Conservation (phyloP, 495 filamentous ascomycete species). For the Lasiosphaeriaceae sp. region DNA sequence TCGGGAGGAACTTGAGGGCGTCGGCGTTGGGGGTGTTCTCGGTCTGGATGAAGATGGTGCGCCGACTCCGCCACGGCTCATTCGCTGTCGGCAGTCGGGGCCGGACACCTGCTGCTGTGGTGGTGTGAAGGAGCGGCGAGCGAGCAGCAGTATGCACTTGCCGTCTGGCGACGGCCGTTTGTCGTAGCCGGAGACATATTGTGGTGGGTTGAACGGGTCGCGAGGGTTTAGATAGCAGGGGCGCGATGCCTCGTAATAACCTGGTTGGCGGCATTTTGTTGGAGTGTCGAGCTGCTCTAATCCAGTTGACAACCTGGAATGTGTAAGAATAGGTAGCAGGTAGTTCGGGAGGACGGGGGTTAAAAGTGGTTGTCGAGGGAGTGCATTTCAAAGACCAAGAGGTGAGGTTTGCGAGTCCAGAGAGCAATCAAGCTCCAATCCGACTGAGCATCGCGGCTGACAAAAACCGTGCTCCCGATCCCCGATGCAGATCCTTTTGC, state of each 20-base stretch:
- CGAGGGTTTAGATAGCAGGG: conserved; percentile 18
- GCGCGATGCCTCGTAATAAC: conserved; percentile 25
- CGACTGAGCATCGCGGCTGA: conserved; percentile 12
- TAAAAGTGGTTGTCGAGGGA: neutral
- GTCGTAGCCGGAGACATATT: conserved; percentile 19
- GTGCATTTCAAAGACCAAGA: neutral
- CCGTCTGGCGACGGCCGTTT: conserved; percentile 11
- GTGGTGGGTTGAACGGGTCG: conserved; percentile 12
- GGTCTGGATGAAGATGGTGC: conserved; percentile 96
- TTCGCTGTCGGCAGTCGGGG: conserved; percentile 12
- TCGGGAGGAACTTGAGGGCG: conserved; percentile 92
- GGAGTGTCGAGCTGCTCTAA: neutral
- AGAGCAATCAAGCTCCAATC: neutral
- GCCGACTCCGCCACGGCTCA: conserved; percentile 24
- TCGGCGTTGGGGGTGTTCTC: conserved; percentile 88
- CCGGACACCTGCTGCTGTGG: conserved; percentile 11
- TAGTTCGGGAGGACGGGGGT: no score
- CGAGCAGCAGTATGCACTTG: conserved; percentile 18
- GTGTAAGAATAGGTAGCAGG: no score
- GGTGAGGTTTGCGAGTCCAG: conserved; percentile 12
- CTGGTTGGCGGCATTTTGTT: conserved; percentile 22
- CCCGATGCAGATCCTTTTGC: conserved; percentile 7
- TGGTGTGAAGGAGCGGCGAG: neutral
- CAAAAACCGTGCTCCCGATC: conserved; percentile 13
- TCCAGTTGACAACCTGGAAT: neutral